Conservation (phyloP, 345 rosid genomes). For the Salix udensis region DNA sequence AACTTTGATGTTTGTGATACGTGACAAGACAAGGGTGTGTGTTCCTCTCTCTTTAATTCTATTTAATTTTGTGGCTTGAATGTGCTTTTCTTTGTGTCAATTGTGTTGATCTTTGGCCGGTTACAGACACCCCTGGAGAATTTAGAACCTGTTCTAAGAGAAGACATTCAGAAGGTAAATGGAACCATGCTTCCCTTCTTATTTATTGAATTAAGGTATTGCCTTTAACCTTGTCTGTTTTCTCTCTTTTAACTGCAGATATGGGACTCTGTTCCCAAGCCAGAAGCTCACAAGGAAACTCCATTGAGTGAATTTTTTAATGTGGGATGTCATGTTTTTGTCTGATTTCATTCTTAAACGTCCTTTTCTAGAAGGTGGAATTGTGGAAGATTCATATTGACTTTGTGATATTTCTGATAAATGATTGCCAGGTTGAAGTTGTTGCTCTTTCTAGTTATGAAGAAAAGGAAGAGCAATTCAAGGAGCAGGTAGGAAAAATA, state of each 20-base stretch:
- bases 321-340: conserved; percentile 40
- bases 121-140: conserved; percentile 90
- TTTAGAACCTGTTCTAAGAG: conserved; percentile 89
- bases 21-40: conserved; percentile 95
- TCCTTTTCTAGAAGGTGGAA: background rate
- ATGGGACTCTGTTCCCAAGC: conserved; percentile 97
- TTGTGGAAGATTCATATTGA: background rate
- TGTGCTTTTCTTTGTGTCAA: background rate
- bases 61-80: background rate
- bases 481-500: conserved; percentile 67
- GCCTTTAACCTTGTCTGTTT: conserved; percentile 4
- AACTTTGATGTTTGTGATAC: conserved; percentile 93
- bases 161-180: conserved; percentile 92
- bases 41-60: conserved; percentile 9
- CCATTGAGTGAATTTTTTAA: conserved; percentile 95
- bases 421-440: conserved; percentile 73
- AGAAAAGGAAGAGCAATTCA: conserved; percentile 93
- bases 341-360: background rate
- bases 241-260: conserved; percentile 51
- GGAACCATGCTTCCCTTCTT: conserved; percentile 14
- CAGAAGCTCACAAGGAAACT: conserved; percentile 85
- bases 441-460: conserved; percentile 97
- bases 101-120: conserved; percentile 16
- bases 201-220: conserved; percentile 2
- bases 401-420: conserved; percentile 6